A percentile compares a stretch with the other conserved stretches of the same genome.
Conservation (phyloP, 116 monocot species). For the Cymodocea nodosa region DNA sequence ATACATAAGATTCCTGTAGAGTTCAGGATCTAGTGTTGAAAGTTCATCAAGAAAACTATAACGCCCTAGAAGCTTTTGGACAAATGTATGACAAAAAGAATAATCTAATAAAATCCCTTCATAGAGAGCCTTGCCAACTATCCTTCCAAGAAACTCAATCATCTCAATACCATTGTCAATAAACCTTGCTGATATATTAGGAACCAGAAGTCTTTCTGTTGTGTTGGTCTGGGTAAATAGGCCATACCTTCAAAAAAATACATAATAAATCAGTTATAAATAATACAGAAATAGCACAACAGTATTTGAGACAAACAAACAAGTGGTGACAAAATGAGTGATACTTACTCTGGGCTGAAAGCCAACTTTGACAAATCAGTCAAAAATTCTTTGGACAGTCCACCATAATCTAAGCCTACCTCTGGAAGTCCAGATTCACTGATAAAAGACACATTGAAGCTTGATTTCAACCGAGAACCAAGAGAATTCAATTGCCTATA, state of each 20-base stretch:
- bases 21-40: conserved; percentile 78
- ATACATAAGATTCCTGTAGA: conserved; percentile 82
- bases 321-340: neutral
- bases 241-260: conserved; percentile 42
- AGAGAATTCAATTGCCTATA: conserved; percentile 65
- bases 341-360: conserved; percentile 65
- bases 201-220: conserved; percentile 58
- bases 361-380: conserved; percentile 75
- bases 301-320: neutral
- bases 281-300: neutral
- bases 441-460: conserved; percentile 79
- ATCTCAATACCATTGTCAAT: conserved; percentile 71
- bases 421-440: conserved; percentile 90
- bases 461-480: conserved; percentile 64
- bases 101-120: conserved; percentile 93
- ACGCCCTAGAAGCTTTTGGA: conserved; percentile 81
- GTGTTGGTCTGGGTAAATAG: conserved; percentile 59
- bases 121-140: conserved; percentile 95
- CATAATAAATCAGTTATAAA: neutral
- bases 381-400: conserved; percentile 86
- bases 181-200: conserved; percentile 55
- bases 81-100: conserved; percentile 75
- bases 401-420: conserved; percentile 93
- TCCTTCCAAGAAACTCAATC: conserved; percentile 90
- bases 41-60: conserved; percentile 91